Conservation (phyloP, 192 early-diverging fungal genomes). For the Neocallimastix lanati region DNA sequence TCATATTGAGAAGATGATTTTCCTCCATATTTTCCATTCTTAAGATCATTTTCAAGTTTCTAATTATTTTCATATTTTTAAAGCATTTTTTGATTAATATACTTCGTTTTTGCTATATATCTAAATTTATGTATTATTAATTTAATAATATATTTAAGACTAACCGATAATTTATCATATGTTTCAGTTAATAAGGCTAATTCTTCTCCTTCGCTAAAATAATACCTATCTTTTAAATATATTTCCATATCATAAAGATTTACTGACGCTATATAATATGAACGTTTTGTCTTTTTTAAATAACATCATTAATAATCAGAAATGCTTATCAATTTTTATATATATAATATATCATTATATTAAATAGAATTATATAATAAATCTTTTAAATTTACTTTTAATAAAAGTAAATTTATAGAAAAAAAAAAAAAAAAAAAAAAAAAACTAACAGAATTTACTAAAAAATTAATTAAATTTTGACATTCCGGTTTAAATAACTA, state of each 20-base stretch:
- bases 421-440: too few species aligned
- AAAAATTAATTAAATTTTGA: background rate
- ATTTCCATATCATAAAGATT: background rate
- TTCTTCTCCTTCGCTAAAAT: background rate
- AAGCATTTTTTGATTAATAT: background rate
- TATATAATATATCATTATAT: too few species aligned
- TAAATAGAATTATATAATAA: too few species aligned
- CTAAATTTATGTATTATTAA: too few species aligned
- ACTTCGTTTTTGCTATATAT: too few species aligned
- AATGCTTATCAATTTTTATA: too few species aligned
- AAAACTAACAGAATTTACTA: too few species aligned
- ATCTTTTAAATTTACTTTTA: too few species aligned
- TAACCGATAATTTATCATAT: background rate
- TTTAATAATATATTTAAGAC: too few species aligned
- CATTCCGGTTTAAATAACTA: background rate
- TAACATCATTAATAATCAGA: too few species aligned
- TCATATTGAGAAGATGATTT: background rate
- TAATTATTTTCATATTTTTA: background rate
- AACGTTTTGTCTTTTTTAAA: background rate
- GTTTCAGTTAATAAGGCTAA: background rate
- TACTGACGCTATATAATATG: background rate
- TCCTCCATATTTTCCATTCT: background rate
- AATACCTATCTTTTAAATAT: background rate
- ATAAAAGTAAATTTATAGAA: too few species aligned
- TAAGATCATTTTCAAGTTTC: background rate